Conservation (phyloP, 257 asterid species). For the Solanum pinnatisectum region DNA sequence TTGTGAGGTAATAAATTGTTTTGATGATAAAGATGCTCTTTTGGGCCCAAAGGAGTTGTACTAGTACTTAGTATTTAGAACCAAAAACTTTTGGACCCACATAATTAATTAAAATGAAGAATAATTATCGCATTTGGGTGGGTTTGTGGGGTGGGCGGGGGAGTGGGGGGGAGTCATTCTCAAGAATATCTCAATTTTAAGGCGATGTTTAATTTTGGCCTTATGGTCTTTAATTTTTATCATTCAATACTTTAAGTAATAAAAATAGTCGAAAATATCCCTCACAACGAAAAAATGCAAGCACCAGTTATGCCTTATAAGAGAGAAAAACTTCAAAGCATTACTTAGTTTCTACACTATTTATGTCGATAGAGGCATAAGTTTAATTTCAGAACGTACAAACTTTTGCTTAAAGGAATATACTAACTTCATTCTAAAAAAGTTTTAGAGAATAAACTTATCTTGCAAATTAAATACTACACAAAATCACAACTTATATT, state of each 20-base stretch:
- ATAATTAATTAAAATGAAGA: not conserved
- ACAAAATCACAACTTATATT: no score
- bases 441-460: not conserved
- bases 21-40: not conserved
- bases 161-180: not conserved
- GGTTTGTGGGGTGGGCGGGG: not conserved
- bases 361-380: no score
- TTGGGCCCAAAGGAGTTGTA: not conserved
- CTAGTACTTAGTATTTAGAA: not conserved
- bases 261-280: no score
- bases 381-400: no score
- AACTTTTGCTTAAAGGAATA: no score
- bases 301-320: not conserved
- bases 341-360: no score
- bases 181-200: not conserved
- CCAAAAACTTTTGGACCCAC: not conserved
- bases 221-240: not conserved
- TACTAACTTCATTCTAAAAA: no score
- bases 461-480: not conserved
- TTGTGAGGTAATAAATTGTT: not conserved
- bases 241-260: not conserved
- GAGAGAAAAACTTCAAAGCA: not conserved
- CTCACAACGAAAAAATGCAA: not conserved
- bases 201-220: not conserved
- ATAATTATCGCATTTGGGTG: not conserved